Base-by-base conservation (phyloP, 805 yeast genomes). In the Saccharomycopsis amapae region DNA sequence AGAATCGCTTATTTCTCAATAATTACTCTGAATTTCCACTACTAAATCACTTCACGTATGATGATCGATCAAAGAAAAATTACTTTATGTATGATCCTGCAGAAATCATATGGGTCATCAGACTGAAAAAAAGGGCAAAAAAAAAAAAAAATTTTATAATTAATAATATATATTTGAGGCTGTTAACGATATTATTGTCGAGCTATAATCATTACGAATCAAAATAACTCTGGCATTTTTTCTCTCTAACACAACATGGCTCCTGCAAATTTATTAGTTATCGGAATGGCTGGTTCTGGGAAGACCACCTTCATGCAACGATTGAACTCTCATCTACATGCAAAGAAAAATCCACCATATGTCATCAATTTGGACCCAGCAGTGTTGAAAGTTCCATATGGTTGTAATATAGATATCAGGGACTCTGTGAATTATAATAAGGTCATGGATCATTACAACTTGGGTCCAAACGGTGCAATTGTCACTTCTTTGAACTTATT, bases 391-490 rank as follows among this genome's bases (percentile, higher is more conserved):
- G 81, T 87, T n/a, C 98, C 98, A 10, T 93, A 80, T 62, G 93
- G 89, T 17, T 83, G 95, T 35, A 88, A 93, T 60, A 88, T 93
- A 51, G 99, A 93, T 64, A 93, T 93, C 53, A 72, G 99, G 58
- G 99, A 93, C 64, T 85, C 97, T 0, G 86, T 93, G 50, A 90
- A 93, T 61, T 93, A 93, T 63, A 85, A 84, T 53, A 88, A 93
- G 59, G 97, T 93, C 37, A 93, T 90, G 97, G 93, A 88, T 56
- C 89, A 89, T 60, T 86, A 90, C 61, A 83, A 85, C 48, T 64
- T 93, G 48, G 99, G 99, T 0, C 99, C 99, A 12, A 93, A 93
- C 60, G 99, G 99, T 47, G 97, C 97, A 2, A 93, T 93, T 60
- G 96, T 94, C 53, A 93, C 98, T 0, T 86, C 96, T 18, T 70